phyloP scores from a whole-genome alignment of 805 yeast genomes.

The Torulaspora quercuum region DNA sequence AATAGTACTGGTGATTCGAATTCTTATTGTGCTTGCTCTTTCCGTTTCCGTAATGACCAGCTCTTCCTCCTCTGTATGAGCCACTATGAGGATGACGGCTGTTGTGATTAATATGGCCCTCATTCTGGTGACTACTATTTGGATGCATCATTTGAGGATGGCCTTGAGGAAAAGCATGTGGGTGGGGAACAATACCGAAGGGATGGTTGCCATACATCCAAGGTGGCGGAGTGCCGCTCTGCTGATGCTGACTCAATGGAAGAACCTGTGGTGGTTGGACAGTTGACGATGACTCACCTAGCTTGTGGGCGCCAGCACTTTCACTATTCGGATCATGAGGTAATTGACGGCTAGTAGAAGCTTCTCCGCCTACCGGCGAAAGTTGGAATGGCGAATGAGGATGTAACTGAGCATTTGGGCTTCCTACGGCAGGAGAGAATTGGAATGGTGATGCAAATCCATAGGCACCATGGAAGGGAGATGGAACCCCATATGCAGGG shows the following conservation, averaged over 20 bases:
- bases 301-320: conserved; percentile 1
- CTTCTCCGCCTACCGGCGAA: conserved; percentile 11
- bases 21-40: conserved; percentile 16
- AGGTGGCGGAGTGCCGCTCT: conserved; percentile 32
- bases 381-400: conserved; percentile 24
- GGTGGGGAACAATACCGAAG: conserved; percentile 32
- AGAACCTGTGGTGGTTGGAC: conserved; percentile 2
- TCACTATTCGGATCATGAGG: conserved; percentile 3
- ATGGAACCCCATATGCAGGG: conserved; percentile 29
- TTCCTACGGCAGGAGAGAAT: conserved; percentile 33
- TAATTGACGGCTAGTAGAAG: conserved; percentile 3
- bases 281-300: conserved; percentile 3
- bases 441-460: conserved; percentile 36
- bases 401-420: conserved; percentile 26
- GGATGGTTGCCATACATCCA: conserved; percentile 35
- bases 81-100: conserved; percentile 16
- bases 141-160: conserved; percentile 21
- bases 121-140: conserved; percentile 7
- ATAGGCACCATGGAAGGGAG: conserved; percentile 33
- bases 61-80: conserved; percentile 27
- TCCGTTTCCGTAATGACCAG: conserved; percentile 13
- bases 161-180: conserved; percentile 24
- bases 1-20: conserved; percentile 11
- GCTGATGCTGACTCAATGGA: conserved; percentile 22
- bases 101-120: conserved; percentile 16